phyloP scores from a whole-genome alignment of 345 rosid species.

The Bruguiera gymnorhiza region DNA sequence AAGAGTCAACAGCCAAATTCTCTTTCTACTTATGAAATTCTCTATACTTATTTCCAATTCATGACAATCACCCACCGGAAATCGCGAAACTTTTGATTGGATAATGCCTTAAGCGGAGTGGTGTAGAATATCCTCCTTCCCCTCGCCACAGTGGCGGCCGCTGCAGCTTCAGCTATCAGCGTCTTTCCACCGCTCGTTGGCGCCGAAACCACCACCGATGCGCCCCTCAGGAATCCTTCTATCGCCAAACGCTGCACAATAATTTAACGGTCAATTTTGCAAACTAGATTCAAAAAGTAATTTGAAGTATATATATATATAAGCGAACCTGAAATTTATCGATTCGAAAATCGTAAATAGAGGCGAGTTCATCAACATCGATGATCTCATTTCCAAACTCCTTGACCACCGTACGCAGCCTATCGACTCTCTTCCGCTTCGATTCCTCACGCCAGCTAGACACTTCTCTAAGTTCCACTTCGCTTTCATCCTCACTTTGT shows the following conservation, averaged over 20 bases:
- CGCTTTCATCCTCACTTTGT: slow-evolving; percentile 50
- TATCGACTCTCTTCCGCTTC: slow-evolving; percentile 72
- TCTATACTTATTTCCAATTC: background rate
- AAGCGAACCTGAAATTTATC: slow-evolving; percentile 83
- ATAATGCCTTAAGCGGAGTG: slow-evolving; percentile 94
- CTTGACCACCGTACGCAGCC: slow-evolving; percentile 56
- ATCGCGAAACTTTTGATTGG: slow-evolving; percentile 96
- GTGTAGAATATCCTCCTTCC: slow-evolving; percentile 83
- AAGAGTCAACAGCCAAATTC: background rate
- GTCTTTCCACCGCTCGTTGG: slow-evolving; percentile 98
- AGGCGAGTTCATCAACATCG: slow-evolving; percentile 71
- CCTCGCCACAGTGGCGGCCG: slow-evolving; percentile 79
- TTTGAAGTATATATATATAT: background rate
- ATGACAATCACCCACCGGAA: slow-evolving; percentile 49
- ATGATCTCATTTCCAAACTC: slow-evolving; percentile 72
- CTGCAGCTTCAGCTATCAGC: slow-evolving; percentile 94
- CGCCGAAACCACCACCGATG: slow-evolving; percentile 92
- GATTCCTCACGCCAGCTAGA: slow-evolving; percentile 41
- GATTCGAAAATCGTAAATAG: slow-evolving; percentile 75
- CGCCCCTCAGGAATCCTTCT: slow-evolving; percentile 75
- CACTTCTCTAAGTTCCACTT: slow-evolving; percentile 19
- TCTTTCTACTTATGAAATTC: background rate
- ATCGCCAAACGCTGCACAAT: slow-evolving; percentile 61
- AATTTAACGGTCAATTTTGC: no score
- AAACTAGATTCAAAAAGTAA: background rate